Evolutionary conservation across 208 protist genomes (phyloP), one percentile per base, ranked within the genome.

Genomic region (Strigomonas oncopelti): DNA sequence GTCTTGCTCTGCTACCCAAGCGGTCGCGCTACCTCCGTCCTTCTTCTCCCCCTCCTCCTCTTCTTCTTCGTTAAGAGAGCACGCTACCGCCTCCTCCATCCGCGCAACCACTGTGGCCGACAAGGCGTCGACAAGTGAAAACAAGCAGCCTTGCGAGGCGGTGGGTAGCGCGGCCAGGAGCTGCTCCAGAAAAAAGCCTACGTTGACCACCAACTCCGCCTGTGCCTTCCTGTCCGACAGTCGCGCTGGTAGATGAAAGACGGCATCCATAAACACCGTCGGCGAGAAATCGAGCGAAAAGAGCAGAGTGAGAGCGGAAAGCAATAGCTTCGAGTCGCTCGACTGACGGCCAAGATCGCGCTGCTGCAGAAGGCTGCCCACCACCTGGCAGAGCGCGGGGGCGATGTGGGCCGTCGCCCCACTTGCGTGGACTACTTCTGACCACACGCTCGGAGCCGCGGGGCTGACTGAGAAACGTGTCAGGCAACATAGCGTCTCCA

Each of bases 41-140:
- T 53, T n/a, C 34, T 62, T 20, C 28, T 62, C 58, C 58, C 46
- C 25, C 31, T 25, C 31, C 58, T 64, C 60, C 1, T 31, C 22
- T 31, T 31, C 36, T 5, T 64, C 60, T 1, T 48, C 18, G 42
- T 20, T 7, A 20, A 4, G 16, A 4, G 9, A 14, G 42, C 18
- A 1, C 16, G 42, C 13, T 48, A 20, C 42, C 18, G 18, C 18
- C 42, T 54, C 60, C 60, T 54, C 38, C 36, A 64, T 45, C 27
- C 28, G 24, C 52, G 3, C 46, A 4, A 34, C 18, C 16, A n/a
- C 58, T 27, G 14, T 53, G 4, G 13, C 9, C 16, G 42, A 1
- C 42, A 48, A 20, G 13, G 16, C 42, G 42, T 48, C 42, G 9
- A 48, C 9, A 48, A 48, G 16, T 4, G 42, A 4, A 48, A 4